These are phyloP conservation scores for Fusarium verticillioides DNA, from an alignment of 2,329 filamentous ascomycete genomes.

Conservation along the genomic window DNA sequence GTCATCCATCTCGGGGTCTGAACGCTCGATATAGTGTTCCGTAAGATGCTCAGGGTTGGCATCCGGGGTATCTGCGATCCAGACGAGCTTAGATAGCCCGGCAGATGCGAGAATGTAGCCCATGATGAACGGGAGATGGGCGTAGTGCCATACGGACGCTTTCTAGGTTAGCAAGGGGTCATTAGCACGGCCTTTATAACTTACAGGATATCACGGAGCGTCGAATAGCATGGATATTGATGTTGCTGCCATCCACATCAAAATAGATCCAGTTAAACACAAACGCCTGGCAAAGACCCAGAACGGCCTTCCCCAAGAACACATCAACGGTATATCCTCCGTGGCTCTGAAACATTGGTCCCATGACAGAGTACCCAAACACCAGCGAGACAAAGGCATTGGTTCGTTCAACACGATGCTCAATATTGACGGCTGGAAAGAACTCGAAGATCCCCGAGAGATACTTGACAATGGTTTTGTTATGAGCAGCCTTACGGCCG, in stretches of 20 bases:
- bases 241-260: constrained; percentile 67
- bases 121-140: constrained; percentile 72
- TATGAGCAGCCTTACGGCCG: constrained; percentile 28
- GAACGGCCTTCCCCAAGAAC: constrained; percentile 70
- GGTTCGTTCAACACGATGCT: constrained; percentile 72
- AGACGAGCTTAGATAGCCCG: constrained; percentile 67
- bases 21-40: constrained; percentile 60
- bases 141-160: constrained; percentile 64
- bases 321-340: constrained; percentile 59
- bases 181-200: neutral
- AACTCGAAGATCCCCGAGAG: constrained; percentile 63
- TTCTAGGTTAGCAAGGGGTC: constrained; percentile 3
- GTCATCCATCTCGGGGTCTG: constrained; percentile 60
- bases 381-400: constrained; percentile 73
- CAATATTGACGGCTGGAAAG: constrained; percentile 71
- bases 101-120: constrained; percentile 69
- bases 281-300: constrained; percentile 68
- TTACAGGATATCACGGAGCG: constrained; percentile 58
- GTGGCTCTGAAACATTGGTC: constrained; percentile 67
- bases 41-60: constrained; percentile 61
- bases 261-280: constrained; percentile 73
- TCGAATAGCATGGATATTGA: constrained; percentile 70
- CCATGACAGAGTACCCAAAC: constrained; percentile 72
- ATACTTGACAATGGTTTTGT: constrained; percentile 33
- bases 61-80: constrained; percentile 64